Evolutionary conservation across 2,329 filamentous ascomycete genomes (phyloP), one percentile per base, ranked within the genome.

Genomic region (Xylariaceae sp.): DNA sequence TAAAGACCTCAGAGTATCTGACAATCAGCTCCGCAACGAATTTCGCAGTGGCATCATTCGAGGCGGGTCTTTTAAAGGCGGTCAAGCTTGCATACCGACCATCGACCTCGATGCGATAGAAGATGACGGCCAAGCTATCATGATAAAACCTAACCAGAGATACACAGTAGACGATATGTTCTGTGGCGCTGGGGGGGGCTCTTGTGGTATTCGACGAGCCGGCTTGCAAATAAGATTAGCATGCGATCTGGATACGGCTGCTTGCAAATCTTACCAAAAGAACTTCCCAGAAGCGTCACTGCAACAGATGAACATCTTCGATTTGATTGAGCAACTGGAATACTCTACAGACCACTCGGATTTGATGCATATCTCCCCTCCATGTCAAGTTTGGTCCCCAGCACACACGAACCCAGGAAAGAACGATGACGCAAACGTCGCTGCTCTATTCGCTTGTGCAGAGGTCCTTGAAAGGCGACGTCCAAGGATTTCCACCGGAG

Each of bases 161-260:
- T 91, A 91, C 58, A 89, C 86, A 0, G 84, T 88, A 21, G 88
- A 85, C 1, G 91, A 95, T 67, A 80, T 83, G 0, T 95, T 91
- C 61, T 89, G 85, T 29, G 90, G 91, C 1, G 88, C 83, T 1
- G 90, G 91, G 0, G 91, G 91, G 4, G 83, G 85, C 1, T 89
- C 89, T 0, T 76, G 82, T 2, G 91, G 89, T 0, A 89, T 89
- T 0, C 69, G 76, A 17, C 70, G 71, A 12, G 79, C 79, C 0
- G 88, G 89, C 0, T 72, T 92, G 2, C 71, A 76, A 2, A 65
- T 90, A 0, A 72, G 74, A 12, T 85, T 83, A 69, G 87, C 84
- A 0, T 81, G 92, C 5, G 91, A 96, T 64, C 77, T 82, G 7
- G 82, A 84, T 50, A 17, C 65, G 0, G 68, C 77, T 7, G 87